Percentiles rank a stretch among this genome's conserved stretches.
phyloP scores from a whole-genome alignment of 441 rosid genomes.

The Kokia cookei region DNA sequence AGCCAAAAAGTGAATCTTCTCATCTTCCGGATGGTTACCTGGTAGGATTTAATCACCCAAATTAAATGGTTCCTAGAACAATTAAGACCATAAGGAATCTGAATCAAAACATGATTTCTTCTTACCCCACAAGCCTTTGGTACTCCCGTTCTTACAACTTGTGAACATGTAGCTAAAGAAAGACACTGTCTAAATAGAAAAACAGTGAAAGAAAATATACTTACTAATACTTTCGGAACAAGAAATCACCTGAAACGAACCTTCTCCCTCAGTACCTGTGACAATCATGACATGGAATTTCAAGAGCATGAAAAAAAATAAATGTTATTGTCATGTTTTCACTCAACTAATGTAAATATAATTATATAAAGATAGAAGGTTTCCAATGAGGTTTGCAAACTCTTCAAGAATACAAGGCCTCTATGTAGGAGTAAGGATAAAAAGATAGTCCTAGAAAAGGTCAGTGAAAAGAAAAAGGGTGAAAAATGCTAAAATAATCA shows the following conservation, averaged over 20 bases:
- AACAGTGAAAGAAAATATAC: background rate
- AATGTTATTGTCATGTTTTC: background rate
- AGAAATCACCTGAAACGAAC: slow-evolving; percentile 48
- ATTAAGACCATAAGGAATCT: slow-evolving; percentile 58
- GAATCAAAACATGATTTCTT: slow-evolving; percentile 40
- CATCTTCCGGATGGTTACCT: slow-evolving; percentile 32
- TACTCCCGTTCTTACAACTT: slow-evolving; percentile 49
- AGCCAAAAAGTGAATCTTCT: background rate
- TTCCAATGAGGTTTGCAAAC: slow-evolving; percentile 35
- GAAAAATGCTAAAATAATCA: no score
- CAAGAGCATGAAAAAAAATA: slow-evolving; percentile 12
- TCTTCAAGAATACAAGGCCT: background rate
- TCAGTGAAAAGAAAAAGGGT: no score
- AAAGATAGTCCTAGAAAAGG: no score
- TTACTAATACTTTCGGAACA: background rate
- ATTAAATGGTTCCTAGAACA: slow-evolving; percentile 60
- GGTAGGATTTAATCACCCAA: slow-evolving; percentile 62
- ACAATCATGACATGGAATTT: slow-evolving; percentile 10
- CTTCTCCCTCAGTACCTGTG: slow-evolving; percentile 37
- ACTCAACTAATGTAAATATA: background rate
- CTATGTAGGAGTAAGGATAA: background rate
- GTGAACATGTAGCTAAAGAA: slow-evolving; percentile 35
- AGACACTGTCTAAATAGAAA: background rate
- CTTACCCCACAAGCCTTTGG: slow-evolving; percentile 42
- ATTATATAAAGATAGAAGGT: slow-evolving; percentile 1